These are phyloP conservation scores for Pythium folliculosum DNA, from an alignment of 352 stramenopile genomes.

Conservation along the genomic window DNA sequence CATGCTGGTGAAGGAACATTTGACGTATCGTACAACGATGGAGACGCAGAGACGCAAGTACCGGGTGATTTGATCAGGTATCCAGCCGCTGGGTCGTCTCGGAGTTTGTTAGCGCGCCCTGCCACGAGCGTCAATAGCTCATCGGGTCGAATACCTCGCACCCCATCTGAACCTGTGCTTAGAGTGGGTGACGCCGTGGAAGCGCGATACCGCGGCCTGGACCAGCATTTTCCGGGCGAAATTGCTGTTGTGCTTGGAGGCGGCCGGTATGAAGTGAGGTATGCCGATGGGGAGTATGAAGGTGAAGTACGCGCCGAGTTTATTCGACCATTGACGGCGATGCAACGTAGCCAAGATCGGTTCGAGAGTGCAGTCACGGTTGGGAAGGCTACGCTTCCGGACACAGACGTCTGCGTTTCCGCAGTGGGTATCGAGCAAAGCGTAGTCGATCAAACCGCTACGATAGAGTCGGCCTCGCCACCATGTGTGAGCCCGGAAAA, in stretches of 20 bases:
- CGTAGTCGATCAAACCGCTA: too few species aligned
- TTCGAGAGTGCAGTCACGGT: background rate
- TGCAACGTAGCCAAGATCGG: background rate
- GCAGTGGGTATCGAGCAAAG: too few species aligned
- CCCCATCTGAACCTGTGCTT: background rate
- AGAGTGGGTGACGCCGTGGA: slow-evolving; percentile 14
- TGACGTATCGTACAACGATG: slow-evolving; percentile 36
- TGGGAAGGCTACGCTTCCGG: too few species aligned
- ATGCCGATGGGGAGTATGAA: slow-evolving; percentile 29
- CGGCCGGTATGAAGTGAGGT: slow-evolving; percentile 23
- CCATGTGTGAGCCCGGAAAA: too few species aligned
- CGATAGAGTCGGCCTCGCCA: too few species aligned
- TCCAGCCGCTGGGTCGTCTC: background rate
- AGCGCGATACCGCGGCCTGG: slow-evolving; percentile 17
- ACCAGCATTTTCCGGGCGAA: slow-evolving; percentile 18
- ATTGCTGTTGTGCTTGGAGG: slow-evolving; percentile 15
- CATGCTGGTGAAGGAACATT: slow-evolving; percentile 18
- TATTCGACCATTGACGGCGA: slow-evolving; percentile 4
- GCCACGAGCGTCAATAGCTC: background rate
- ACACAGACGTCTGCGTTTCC: too few species aligned
- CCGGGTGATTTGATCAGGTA: slow-evolving; percentile 28
- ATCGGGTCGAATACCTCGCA: background rate
- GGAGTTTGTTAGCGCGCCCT: too few species aligned
- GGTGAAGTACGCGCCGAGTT: background rate
- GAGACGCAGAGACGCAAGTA: slow-evolving; percentile 33